Evolutionary conservation across 2,329 filamentous ascomycete genomes (phyloP).

Genomic region (Tympanopsis confertula): DNA sequence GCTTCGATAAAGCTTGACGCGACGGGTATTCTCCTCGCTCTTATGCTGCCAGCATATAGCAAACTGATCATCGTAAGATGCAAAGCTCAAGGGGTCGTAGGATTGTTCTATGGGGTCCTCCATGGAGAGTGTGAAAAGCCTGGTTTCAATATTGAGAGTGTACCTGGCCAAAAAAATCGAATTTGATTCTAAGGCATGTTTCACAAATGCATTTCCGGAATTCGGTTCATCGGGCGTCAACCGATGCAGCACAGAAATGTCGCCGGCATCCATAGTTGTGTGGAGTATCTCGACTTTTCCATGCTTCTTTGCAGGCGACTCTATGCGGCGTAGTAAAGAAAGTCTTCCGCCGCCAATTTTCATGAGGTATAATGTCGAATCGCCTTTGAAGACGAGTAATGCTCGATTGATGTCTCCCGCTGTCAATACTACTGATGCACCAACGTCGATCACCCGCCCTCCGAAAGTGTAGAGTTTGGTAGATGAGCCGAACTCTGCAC

Average conservation of each 20-base stretch:
- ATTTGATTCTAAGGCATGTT: background rate
- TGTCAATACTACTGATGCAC: background rate
- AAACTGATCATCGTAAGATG: conserved; percentile 12
- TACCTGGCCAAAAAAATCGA: background rate
- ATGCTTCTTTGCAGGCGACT: background rate
- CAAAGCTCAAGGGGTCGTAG: conserved; percentile 17
- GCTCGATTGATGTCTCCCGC: background rate
- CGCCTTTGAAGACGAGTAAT: background rate
- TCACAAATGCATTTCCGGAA: background rate
- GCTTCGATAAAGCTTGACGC: conserved; percentile 20
- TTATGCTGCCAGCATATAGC: conserved; percentile 22
- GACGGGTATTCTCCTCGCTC: conserved; percentile 8
- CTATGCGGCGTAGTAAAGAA: background rate
- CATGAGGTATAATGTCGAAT: background rate
- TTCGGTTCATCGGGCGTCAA: background rate
- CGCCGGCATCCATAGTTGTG: background rate
- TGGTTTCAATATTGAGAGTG: background rate
- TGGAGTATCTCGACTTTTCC: background rate
- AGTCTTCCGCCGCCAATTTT: background rate
- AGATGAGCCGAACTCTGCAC: background rate
- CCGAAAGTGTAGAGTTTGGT: background rate
- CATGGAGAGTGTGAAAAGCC: conserved; percentile 11
- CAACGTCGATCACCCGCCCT: background rate
- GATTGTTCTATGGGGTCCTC: conserved; percentile 12
- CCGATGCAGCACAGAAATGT: background rate